Evolutionary conservation across 2,329 filamentous ascomycete species (phyloP).

Genomic region (Sclerotinia trifoliorum): DNA sequence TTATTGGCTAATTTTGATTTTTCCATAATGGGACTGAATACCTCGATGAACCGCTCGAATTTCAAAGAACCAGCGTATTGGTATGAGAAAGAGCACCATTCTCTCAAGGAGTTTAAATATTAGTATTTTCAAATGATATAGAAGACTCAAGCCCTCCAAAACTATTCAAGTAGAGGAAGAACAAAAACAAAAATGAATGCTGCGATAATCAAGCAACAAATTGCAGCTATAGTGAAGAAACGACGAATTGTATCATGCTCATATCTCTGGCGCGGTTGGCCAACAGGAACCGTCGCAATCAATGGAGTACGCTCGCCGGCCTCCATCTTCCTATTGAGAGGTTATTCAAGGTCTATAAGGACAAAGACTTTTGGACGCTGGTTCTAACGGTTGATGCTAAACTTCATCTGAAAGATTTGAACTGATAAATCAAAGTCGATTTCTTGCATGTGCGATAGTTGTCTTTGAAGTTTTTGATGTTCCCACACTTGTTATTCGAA

Average conservation of each 20-base stretch:
- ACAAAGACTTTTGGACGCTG: neutral
- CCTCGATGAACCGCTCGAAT: neutral
- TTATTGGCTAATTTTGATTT: neutral
- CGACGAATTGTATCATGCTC: conserved; percentile 60
- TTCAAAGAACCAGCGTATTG: neutral
- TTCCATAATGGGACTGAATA: neutral
- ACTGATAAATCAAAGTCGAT: neutral
- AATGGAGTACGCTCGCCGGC: conserved; percentile 59
- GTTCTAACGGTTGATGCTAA: neutral
- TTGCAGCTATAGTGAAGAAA: conserved; percentile 62
- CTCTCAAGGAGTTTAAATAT: neutral
- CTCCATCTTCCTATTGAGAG: neutral
- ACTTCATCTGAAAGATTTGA: neutral
- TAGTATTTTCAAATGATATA: neutral
- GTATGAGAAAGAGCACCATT: neutral
- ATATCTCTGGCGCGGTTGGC: conserved; percentile 54
- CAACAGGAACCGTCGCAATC: conserved; percentile 60
- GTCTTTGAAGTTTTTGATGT: neutral
- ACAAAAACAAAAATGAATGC: conserved; percentile 47
- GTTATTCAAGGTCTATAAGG: neutral
- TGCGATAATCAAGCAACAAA: conserved; percentile 50
- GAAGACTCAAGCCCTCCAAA: neutral
- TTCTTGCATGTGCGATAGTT: neutral
- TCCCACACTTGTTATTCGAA: neutral
- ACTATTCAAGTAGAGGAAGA: conserved; percentile 42